phyloP scores from a whole-genome alignment of 2,329 filamentous ascomycete species.

The Leptographium lundbergii region DNA sequence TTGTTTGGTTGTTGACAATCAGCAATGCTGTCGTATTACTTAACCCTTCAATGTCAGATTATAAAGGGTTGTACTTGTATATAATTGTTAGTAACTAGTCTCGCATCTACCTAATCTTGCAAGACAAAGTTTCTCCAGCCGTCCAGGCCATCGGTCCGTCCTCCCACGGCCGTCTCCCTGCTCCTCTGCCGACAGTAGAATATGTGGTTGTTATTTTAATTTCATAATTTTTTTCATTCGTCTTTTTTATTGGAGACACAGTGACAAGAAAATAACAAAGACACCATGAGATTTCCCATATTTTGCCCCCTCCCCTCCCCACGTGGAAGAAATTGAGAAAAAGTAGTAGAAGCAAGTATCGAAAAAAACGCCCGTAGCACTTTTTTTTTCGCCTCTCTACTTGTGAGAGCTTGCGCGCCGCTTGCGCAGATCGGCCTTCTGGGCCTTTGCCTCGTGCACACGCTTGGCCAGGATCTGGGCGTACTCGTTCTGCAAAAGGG shows the following conservation, averaged over 20 bases:
- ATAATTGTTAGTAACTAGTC: background rate
- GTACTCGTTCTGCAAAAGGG: conserved; percentile 73
- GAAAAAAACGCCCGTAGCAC: conserved; percentile 16
- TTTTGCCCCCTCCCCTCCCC: conserved; percentile 1
- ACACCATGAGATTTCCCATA: conserved; percentile 1
- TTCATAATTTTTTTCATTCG: background rate
- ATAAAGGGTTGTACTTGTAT: background rate
- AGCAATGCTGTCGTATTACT: too few species aligned
- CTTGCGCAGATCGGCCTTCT: conserved; percentile 92
- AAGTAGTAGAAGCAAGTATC: background rate
- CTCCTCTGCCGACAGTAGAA: background rate
- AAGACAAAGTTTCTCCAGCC: background rate
- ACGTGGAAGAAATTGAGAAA: background rate
- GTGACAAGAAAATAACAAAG: conserved; percentile 3
- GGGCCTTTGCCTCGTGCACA: conserved; percentile 88
- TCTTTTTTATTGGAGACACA: conserved; percentile 2
- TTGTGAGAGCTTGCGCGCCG: conserved; percentile 91
- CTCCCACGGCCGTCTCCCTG: background rate
- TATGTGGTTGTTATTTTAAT: background rate
- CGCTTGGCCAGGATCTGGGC: conserved; percentile 92
- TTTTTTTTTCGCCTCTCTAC: conserved; percentile 31
- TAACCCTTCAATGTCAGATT: too few species aligned
- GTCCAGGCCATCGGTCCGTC: background rate
- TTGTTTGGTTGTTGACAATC: too few species aligned
- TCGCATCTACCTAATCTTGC: background rate